phyloP scores from a whole-genome alignment of 257 asterid genomes.

The Solanum sitiens region DNA sequence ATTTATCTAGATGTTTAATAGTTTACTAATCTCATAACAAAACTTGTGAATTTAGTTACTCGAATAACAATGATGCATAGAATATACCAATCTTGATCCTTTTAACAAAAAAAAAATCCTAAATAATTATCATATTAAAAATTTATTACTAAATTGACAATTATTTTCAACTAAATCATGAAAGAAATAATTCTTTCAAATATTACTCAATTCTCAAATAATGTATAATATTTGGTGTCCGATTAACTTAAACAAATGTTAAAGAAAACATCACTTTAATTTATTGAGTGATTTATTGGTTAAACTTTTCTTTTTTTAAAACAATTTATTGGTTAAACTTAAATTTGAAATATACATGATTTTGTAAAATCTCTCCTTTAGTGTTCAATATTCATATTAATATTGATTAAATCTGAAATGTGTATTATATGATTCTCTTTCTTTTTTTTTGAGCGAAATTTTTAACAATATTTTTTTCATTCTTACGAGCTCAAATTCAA shows the following conservation, averaged over 20 bases:
- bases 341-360: not conserved
- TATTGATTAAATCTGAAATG: rapidly evolving
- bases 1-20: not conserved
- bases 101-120: not conserved
- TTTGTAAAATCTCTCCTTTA: not conserved
- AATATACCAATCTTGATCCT: not conserved
- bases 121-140: not conserved
- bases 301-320: not conserved
- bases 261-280: not conserved
- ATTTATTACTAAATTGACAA: not conserved
- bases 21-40: not conserved
- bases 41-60: not conserved
- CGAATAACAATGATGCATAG: not conserved
- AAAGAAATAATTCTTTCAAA: not conserved
- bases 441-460: rapidly evolving
- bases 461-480: not conserved
- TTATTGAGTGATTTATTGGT: not conserved
- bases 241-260: not conserved
- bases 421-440: not conserved
- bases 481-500: not conserved
- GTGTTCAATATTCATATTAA: not conserved
- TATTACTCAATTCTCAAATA: not conserved
- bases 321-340: not conserved
- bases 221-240: not conserved
- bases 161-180: not conserved